Conservation (phyloP, 2,329 filamentous ascomycete species). For the Niveomyces coronatus region DNA sequence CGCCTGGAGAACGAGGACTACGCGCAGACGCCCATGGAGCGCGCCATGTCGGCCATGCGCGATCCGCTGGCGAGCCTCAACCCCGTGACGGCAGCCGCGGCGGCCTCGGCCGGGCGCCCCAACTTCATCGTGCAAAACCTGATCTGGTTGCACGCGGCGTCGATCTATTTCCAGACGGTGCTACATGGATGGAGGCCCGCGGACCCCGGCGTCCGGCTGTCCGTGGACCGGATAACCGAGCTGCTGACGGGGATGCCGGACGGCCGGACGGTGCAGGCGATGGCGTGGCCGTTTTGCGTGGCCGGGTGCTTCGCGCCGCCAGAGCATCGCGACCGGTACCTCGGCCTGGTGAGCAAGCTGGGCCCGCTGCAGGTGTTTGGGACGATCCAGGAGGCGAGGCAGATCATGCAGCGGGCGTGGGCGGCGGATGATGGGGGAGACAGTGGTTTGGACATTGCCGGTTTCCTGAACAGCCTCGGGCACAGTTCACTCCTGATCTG, state of each 20-base stretch:
- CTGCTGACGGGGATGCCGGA: constrained; percentile 23
- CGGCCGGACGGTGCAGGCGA: constrained; percentile 22
- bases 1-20: constrained; percentile 18
- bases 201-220: constrained; percentile 27
- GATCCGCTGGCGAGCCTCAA: constrained; percentile 17
- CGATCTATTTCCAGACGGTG: constrained; percentile 38
- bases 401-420: constrained; percentile 39
- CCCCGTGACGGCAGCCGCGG: constrained; percentile 11
- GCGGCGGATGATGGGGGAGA: constrained; percentile 26
- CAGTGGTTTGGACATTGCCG: constrained; percentile 33
- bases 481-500: constrained; percentile 29
- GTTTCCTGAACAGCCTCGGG: constrained; percentile 31
- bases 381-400: constrained; percentile 31
- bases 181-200: constrained; percentile 41
- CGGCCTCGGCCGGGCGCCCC: constrained; percentile 14
- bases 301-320: constrained; percentile 29
- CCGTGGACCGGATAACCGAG: constrained; percentile 23
- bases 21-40: constrained; percentile 1
- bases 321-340: constrained; percentile 31
- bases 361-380: constrained; percentile 35
- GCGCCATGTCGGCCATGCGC: constrained; percentile 10
- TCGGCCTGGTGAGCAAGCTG: constrained; percentile 29
- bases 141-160: constrained; percentile 38
- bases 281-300: constrained; percentile 33
- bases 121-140: constrained; percentile 21